A percentile compares a stretch with the other conserved stretches of the same genome.
These are phyloP conservation scores for Yamagishiella unicocca DNA, from an alignment of 139 green algal genomes.

Conservation along the genomic window DNA sequence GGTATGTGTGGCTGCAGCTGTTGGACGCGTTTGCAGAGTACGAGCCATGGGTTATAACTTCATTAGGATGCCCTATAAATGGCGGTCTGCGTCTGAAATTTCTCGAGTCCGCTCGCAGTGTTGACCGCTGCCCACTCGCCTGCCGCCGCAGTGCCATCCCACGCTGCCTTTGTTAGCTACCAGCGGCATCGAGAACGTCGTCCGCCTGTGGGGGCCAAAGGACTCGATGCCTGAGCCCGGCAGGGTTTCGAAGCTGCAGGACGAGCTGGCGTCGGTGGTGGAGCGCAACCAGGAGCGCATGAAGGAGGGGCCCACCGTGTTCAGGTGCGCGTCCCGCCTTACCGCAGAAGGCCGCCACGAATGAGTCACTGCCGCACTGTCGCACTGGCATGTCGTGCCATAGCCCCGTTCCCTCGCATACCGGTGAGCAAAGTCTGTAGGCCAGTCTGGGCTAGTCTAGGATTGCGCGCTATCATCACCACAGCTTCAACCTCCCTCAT, in stretches of 20 bases:
- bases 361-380: too few relatives aligned
- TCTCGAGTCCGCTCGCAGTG: too few relatives aligned
- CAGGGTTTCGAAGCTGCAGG: not conserved
- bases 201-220: slow-evolving; percentile 72
- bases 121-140: not conserved
- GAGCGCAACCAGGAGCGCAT: slow-evolving; percentile 66
- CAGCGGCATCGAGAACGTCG: slow-evolving; percentile 83
- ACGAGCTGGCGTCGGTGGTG: slow-evolving; percentile 46
- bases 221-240: not conserved
- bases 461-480: too few relatives aligned
- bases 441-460: too few relatives aligned
- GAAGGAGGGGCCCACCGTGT: slow-evolving; percentile 46
- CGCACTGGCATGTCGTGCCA: too few relatives aligned
- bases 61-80: not conserved
- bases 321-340: slow-evolving; percentile 47
- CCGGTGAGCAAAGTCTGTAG: too few relatives aligned
- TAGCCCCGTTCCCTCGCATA: too few relatives aligned
- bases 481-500: too few relatives aligned
- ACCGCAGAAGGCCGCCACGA: too few relatives aligned
- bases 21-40: not conserved
- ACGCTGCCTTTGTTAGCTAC: slow-evolving; percentile 84
- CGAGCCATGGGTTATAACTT: not conserved
- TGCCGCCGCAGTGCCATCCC: slow-evolving; percentile 73
- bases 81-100: not conserved
- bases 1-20: too few relatives aligned